phyloP scores from a whole-genome alignment of 305 asterid species.

The Fraxinus albicans region DNA sequence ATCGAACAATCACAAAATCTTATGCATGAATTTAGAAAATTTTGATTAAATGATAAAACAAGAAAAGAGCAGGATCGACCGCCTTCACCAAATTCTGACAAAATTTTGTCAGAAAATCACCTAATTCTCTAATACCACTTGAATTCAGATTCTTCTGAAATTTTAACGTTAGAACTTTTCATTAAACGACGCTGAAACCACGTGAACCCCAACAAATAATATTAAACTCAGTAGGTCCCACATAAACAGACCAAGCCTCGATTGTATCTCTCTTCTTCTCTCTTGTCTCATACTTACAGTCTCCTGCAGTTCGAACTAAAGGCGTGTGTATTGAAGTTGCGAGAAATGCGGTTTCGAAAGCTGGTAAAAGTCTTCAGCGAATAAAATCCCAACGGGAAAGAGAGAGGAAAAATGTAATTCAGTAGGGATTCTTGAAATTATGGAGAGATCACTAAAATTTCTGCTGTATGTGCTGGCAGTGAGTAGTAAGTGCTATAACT shows the following conservation, averaged over 20 bases:
- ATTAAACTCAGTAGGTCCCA: constrained; percentile 1
- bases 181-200: not conserved
- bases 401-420: not conserved
- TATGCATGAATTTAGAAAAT: not conserved
- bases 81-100: not conserved
- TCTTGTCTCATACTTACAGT: constrained; percentile 10
- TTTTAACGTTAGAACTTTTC: not conserved
- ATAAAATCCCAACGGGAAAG: constrained; percentile 1
- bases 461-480: constrained; percentile 7
- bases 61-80: not conserved
- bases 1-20: not conserved
- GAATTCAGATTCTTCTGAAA: constrained; percentile 3
- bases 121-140: not conserved
- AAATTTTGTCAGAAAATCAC: not conserved
- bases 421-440: not conserved
- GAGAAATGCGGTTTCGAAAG: not conserved
- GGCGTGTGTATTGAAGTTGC: not conserved
- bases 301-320: constrained; percentile 23
- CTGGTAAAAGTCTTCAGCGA: not conserved
- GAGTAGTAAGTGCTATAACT: not conserved
- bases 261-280: not conserved
- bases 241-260: not conserved
- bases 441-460: constrained; percentile 8
- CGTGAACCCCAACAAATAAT: constrained; percentile 4
- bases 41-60: not conserved